Evolutionary conservation across 306 rosid species (phyloP), one percentile per base, ranked within the genome.

Genomic region (Cucumis hystrix): DNA sequence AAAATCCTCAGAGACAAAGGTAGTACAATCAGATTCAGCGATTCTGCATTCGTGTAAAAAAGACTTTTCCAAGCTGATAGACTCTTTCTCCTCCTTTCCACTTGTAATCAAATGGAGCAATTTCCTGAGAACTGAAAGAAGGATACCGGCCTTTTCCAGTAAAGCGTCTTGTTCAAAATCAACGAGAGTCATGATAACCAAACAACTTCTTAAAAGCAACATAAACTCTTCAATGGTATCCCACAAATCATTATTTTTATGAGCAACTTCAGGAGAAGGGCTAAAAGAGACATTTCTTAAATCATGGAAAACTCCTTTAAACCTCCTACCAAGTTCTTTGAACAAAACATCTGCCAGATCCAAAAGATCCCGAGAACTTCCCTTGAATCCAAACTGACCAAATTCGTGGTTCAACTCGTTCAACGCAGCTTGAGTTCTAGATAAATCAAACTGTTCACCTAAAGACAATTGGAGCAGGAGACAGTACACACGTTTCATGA

Each of bases 141-240:
- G 63, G 79, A 25, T 57, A 28, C 79, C 79, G 74, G 35, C 66
- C 45, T 85, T 94, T 76, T 81, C 84, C 23, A 78, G 70, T 52
- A 84, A 37, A n/a, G 79, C 69, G 28, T 49, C 66, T 16, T 75
- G 87, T 43, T 87, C 89, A 56, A 76, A 64, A 55, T 56, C 77
- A 8, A 81, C 80, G 67, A 86, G 67, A 9, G 87, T 86, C 84
- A 90, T 79, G 59, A 81, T 56, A 51, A 85, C 80, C 76, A 92
- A 65, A 79, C 88, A 87, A 79, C 92, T 83, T 47, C 97, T 87
- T 57, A 95, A 82, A 75, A 86, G 65, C 85, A 86, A 74, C 61
- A 81, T 57, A 59, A 90, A 78, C 41, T 89, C 86, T 28, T 88
- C 77, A 76, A 82, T 77, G 78, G 81, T n/a, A 18, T 83, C 52